Base-by-base conservation (phyloP, 2,329 filamentous ascomycete genomes). In the Escovopsis sp. region DNA sequence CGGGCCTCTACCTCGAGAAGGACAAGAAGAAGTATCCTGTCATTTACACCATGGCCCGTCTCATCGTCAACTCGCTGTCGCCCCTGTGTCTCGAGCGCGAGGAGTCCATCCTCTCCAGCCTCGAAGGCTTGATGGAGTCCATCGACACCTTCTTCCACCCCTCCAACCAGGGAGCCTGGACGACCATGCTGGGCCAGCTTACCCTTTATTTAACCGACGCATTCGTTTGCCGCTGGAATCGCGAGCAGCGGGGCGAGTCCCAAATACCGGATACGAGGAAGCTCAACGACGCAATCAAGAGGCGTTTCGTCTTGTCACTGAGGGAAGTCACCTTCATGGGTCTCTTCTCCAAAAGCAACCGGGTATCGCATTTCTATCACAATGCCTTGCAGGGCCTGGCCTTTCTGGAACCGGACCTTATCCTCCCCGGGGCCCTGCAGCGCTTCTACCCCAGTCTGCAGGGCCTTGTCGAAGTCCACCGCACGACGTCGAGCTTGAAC, bases 131-230 rank as follows among this genome's bases (percentile, higher is more conserved):
- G 35, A 81, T 98, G 45, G 82, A 96, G 55, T 90, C 87, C 3
- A 80, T 96, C 32, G 90, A 98, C 56, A 98, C 90, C 1, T 98
- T 98, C 57, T 98, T 94, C 65, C 90, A 98, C 49, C 90, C 90
- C 2, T 98, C 90, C 3, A 98, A 98, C 55, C 83, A 88, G 35
- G 90, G 90, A 12, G 65, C 65, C 12, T 98, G 90, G 90, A 93
- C 88, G 2, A 85, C 76, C 48, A 81, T 88, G 44, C 63, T 98
- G 30, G 80, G 86, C 3, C 88, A 96, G 56, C 67, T 98, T 36
- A 83, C 90, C 5, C 87, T 87, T 53, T 94, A 93, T 56, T 66
- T 98, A 5, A 79, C 87, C 3, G 90, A 98, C 54, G 87, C 93
- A 48, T 98, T 98, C 55, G 84, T 98, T 30, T 90, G 93, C 61